Evolutionary conservation across 2,329 filamentous ascomycete species (phyloP), one percentile per base, ranked within the genome.

Genomic region (Apiospora arundinis): DNA sequence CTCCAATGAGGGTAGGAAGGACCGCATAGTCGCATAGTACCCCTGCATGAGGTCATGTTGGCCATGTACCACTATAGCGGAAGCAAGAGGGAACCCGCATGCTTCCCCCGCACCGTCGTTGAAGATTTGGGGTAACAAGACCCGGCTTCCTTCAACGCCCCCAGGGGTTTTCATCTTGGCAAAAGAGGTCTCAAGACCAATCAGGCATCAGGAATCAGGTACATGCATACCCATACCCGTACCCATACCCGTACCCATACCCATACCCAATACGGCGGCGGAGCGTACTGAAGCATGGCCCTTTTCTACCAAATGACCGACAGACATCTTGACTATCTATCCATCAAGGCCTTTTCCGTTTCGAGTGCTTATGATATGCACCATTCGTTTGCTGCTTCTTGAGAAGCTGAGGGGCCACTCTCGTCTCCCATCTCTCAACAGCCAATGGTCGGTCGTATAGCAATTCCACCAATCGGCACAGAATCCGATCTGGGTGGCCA

Each of bases 231-330:
- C 32, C 32, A 32, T 32, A 32, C 32, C 32, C 6, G 32, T 32
- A 32, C 3, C 32, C 32, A 40, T 9, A n/a, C 56, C 56, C 28
- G n/a, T 32, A 32, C 32, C 32, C 6, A 6, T 32, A 32, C 3
- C 32, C 32, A 40, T 9, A n/a, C 56, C 56, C 28, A 63, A 63
- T 63, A 32, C 28, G 56, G 56, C 56, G 9, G 21, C 56, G 56
- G 56, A 63, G 56, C 32, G 9, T 40, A 40, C 56, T 32, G 56
- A 63, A 32, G 21, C 21, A 63, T 63, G 56, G 18, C 40, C 56
- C 32, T 63, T 63, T 63, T 40, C 56, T 40, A 32, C 32, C n/a
- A 63, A 63, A 12, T 32, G 32, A 63, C 56, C 56, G 56, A 40
- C 32, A 7, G 56, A 11, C 9, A 40, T 21, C 28, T 12, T 4